Percentiles rank a stretch among this genome's conserved stretches.
These are phyloP conservation scores for Huiozyma naganishii DNA, from an alignment of 805 yeast genomes.

Conservation along the genomic window DNA sequence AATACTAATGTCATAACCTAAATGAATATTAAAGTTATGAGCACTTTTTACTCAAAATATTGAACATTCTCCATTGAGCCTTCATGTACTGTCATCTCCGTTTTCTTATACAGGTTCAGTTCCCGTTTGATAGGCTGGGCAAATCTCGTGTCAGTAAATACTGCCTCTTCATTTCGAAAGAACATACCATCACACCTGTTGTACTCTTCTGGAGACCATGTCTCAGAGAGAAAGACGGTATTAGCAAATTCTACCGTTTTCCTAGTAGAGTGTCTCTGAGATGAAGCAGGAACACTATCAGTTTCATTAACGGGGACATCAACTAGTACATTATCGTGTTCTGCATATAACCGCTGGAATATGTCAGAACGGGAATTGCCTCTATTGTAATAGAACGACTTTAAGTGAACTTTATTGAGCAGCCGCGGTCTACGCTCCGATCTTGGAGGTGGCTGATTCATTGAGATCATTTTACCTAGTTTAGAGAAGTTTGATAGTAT, in stretches of 20 bases:
- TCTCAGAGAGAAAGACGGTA: slow-evolving; percentile 20
- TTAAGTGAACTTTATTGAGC: slow-evolving; percentile 4
- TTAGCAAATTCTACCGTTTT: slow-evolving; percentile 17
- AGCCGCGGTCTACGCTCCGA: slow-evolving; percentile 19
- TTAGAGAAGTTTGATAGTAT: slow-evolving; percentile 15
- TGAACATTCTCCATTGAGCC: no score
- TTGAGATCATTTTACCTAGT: slow-evolving; percentile 12
- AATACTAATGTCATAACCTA: no score
- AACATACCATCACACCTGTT: slow-evolving; percentile 19
- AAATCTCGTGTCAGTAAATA: slow-evolving; percentile 8
- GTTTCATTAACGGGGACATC: not conserved
- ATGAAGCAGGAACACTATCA: not conserved
- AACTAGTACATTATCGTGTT: not conserved
- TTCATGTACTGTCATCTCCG: slow-evolving; percentile 58
- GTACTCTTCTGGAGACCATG: slow-evolving; percentile 22
- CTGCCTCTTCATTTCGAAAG: slow-evolving; percentile 1
- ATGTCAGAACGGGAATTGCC: no score
- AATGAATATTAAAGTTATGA: no score
- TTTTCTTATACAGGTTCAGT: slow-evolving; percentile 50
- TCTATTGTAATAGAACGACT: no score
- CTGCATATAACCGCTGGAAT: no score
- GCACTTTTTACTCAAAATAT: no score
- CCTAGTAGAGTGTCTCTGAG: not conserved
- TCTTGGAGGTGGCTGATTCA: slow-evolving; percentile 15
- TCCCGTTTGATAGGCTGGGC: slow-evolving; percentile 44